These are phyloP conservation scores for Avena insularis DNA, from an alignment of 176 grass and related monocot genomes.

Conservation along the genomic window DNA sequence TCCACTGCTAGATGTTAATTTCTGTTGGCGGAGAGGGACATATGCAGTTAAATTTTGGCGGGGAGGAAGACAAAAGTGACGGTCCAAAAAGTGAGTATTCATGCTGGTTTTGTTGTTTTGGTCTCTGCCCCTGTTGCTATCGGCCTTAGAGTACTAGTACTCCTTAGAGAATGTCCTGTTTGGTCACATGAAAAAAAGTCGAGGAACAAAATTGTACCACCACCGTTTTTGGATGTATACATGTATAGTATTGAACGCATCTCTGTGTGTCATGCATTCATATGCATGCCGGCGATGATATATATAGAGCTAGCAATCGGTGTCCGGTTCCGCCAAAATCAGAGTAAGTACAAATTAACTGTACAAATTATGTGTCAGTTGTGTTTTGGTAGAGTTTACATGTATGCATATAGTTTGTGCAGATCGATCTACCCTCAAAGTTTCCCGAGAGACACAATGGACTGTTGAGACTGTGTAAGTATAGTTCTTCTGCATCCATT, in stretches of 20 bases:
- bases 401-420: neutral
- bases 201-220: neutral
- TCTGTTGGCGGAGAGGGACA: neutral
- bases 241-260: conserved; percentile 17
- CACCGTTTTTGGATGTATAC: conserved; percentile 35
- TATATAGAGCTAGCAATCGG: neutral
- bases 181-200: conserved; percentile 10
- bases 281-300: neutral
- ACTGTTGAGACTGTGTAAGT: neutral
- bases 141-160: neutral
- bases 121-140: conserved; percentile 24
- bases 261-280: neutral
- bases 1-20: conserved; percentile 21
- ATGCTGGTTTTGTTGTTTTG: conserved; percentile 37
- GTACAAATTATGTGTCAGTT: neutral
- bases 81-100: conserved; percentile 20
- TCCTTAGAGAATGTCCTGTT: conserved; percentile 14
- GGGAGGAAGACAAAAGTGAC: neutral
- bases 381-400: neutral
- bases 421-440: neutral
- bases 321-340: neutral
- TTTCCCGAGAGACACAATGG: neutral
- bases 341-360: neutral
- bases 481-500: conserved; percentile 3
- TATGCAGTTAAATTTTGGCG: conserved; percentile 14